Evolutionary conservation across 345 rosid genomes (phyloP).

Genomic region (Iberis pinnata): DNA sequence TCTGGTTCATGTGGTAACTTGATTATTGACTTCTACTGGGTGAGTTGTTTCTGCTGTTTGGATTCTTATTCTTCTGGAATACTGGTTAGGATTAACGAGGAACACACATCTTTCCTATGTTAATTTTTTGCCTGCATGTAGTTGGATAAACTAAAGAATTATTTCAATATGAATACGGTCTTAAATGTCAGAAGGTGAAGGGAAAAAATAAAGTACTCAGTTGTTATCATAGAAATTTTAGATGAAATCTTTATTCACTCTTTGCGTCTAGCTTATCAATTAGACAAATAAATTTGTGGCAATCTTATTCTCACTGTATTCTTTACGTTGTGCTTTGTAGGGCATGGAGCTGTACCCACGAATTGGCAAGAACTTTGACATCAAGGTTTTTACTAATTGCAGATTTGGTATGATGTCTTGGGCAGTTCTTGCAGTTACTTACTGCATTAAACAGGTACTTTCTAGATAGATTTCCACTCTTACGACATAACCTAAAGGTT

Average conservation of each 20-base stretch:
- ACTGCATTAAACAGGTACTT: conserved; percentile 94
- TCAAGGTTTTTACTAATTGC: conserved; percentile 96
- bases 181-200: conserved; percentile 1
- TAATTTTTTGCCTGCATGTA: conserved; percentile 1
- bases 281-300: background rate
- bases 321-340: conserved; percentile 38
- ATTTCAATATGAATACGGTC: conserved; percentile 2
- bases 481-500: conserved; percentile 4
- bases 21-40: conserved; percentile 96
- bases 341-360: conserved; percentile 99
- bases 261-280: conserved; percentile 16
- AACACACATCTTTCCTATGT: background rate
- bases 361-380: conserved; percentile 90
- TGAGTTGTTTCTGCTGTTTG: conserved; percentile 33
- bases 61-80: conserved; percentile 1
- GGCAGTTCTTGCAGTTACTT: conserved; percentile 98
- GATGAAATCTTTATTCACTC: conserved; percentile 8
- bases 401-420: conserved; percentile 99
- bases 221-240: background rate
- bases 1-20: conserved; percentile 91
- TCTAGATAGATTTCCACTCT: background rate
- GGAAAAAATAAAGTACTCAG: background rate
- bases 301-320: conserved; percentile 12
- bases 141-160: background rate
- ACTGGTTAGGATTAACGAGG: background rate